A percentile compares a stretch with the other conserved stretches of the same genome.
Evolutionary conservation across 345 rosid species (phyloP).

Genomic region (Lumnitzera racemosa): DNA sequence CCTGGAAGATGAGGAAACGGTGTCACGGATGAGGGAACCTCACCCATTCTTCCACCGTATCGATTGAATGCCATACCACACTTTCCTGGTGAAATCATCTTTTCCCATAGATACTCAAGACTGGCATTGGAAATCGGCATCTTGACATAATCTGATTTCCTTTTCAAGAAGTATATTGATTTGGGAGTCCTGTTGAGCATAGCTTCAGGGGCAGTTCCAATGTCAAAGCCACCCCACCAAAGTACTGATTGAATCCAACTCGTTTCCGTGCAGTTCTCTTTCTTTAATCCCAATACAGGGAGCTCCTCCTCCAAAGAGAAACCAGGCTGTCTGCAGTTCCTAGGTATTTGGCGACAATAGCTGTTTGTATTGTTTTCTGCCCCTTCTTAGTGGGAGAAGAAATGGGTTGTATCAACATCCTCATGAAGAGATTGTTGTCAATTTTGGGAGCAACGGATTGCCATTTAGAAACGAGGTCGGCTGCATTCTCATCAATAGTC

Average conservation of each 20-base stretch:
- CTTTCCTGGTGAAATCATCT: constrained; percentile 16
- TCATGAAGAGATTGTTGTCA: constrained; percentile 15
- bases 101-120: constrained; percentile 26
- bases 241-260: constrained; percentile 28
- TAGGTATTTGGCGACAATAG: constrained; percentile 20
- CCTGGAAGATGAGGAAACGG: constrained; percentile 55
- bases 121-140: constrained; percentile 18
- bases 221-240: constrained; percentile 16
- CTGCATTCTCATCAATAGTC: constrained; percentile 12
- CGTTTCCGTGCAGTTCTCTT: constrained; percentile 29
- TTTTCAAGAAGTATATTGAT: constrained; percentile 17
- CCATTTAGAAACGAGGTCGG: constrained; percentile 11
- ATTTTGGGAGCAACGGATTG: constrained; percentile 10
- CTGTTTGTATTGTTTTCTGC: constrained; percentile 11
- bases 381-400: neutral
- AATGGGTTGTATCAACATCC: constrained; percentile 1
- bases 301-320: constrained; percentile 10
- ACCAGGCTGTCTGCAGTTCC: constrained; percentile 17
- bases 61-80: constrained; percentile 36
- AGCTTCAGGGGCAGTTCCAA: constrained; percentile 13
- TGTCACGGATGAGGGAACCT: constrained; percentile 22
- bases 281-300: constrained; percentile 25
- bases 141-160: constrained; percentile 39
- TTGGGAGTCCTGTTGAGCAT: constrained; percentile 17
- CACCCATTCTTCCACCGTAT: constrained; percentile 45